phyloP scores from a whole-genome alignment of 306 rosid species.

The Quercus aquifolioides region DNA sequence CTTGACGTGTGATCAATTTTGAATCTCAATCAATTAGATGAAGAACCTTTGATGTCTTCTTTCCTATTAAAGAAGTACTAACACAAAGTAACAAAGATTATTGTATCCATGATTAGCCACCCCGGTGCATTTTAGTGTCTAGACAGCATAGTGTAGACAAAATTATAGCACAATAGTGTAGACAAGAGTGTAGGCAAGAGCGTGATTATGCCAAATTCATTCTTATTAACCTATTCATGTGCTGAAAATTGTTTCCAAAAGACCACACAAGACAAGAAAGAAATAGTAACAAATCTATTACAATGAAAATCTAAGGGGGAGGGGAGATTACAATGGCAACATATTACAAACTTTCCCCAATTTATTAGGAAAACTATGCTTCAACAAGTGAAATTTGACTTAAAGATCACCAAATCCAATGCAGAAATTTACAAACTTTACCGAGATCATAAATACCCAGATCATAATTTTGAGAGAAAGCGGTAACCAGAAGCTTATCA shows the following conservation, averaged over 20 bases:
- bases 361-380: neutral
- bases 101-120: no score
- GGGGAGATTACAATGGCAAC: neutral
- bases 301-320: no score
- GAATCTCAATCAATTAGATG: neutral
- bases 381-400: neutral
- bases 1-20: neutral
- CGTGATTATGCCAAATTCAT: neutral
- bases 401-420: conserved; percentile 3
- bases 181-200: no score
- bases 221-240: neutral
- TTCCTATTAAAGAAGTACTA: neutral
- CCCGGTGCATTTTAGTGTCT: no score
- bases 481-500: neutral
- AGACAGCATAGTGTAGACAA: neutral
- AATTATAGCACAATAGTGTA: neutral
- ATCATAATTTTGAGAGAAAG: conserved; percentile 13
- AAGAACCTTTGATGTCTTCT: neutral
- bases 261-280: neutral
- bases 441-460: neutral
- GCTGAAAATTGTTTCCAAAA: neutral
- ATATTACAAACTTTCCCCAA: neutral
- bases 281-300: neutral
- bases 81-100: neutral
- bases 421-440: conserved; percentile 6